These are phyloP conservation scores for Boechera stricta DNA, from an alignment of 345 rosid species.

Conservation along the genomic window DNA sequence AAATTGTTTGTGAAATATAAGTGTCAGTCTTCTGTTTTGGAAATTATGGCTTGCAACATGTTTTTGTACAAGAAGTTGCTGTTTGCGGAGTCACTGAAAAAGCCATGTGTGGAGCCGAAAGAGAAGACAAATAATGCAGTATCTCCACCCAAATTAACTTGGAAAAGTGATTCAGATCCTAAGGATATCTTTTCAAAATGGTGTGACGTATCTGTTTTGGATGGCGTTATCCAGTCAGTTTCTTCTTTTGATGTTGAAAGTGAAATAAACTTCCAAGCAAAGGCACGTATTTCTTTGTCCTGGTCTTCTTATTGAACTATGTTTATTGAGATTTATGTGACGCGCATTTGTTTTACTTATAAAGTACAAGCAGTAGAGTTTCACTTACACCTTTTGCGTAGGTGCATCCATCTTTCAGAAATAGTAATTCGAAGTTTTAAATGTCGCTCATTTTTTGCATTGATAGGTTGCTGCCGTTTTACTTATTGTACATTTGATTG, in stretches of 20 bases:
- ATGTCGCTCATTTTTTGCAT: constrained; percentile 25
- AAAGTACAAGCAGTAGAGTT: constrained; percentile 15
- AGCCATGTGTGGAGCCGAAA: constrained; percentile 46
- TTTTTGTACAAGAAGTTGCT: constrained; percentile 76
- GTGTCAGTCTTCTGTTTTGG: constrained; percentile 76
- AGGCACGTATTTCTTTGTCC: constrained; percentile 36
- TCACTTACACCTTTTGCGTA: constrained; percentile 11
- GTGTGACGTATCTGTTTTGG: constrained; percentile 63
- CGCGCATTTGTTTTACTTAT: constrained; percentile 10
- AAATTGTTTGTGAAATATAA: constrained; percentile 58
- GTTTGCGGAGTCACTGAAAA: constrained; percentile 59
- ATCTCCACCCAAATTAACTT: constrained; percentile 43
- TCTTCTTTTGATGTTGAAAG: constrained; percentile 60
- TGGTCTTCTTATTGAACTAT: neutral
- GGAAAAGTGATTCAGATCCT: constrained; percentile 50
- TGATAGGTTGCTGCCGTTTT: constrained; percentile 76
- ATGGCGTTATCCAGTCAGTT: constrained; percentile 59
- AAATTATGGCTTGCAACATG: constrained; percentile 76
- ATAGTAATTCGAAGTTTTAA: constrained; percentile 8
- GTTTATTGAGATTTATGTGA: neutral
- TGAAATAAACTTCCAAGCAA: constrained; percentile 55
- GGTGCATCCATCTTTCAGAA: constrained; percentile 29
- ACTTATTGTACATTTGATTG: constrained; percentile 70
- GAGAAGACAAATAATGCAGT: constrained; percentile 43
- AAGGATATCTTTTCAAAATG: constrained; percentile 61